Base-by-base conservation (phyloP, 345 rosid species). In the Gynandropsis gynandra region DNA sequence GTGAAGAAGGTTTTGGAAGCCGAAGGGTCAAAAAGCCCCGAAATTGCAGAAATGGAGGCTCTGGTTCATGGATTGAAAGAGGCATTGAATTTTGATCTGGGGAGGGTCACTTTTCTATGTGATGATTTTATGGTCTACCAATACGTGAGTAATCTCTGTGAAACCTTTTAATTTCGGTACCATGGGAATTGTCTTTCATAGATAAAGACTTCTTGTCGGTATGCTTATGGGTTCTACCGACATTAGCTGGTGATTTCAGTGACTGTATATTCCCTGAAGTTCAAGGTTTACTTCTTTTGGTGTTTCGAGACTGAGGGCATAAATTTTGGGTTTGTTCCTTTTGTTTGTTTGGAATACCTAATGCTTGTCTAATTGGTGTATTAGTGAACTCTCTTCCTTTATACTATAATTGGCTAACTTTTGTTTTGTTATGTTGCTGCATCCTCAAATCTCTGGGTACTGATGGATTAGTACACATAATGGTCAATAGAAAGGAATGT, bases 1-100 rank as follows among this genome's bases (percentile, higher is more conserved):
- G 33, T 76, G 34, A 49, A 42, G 5, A 79, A 74, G 31, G 60
- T 52, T 43, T 40, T 75, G 59, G 60, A 46, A 12, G 69, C 52
- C 0, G 70, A 51, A 8, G 59, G 65, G 36, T 49, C 52, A 34
- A 65, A 60, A 65, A 70, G 68, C 52, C 37, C 49, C 10, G 57
- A 54, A 12, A 69, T 62, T 33, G 80, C 78, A 0, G 88, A 69
- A 44, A 10, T 72, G 13, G 68, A 73, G 37, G 87, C 83, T 9
- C 50, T 87, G 61, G 49, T 83, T 58, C 81, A 73, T 64, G 96
- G 85, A 16, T 72, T 88, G 9, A 70, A 68, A 35, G 80, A 74
- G n/a, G 92, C 85, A 15, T 59, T 74, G 37, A 37, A 48, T 52
- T 67, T 83, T 78, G 80, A 76, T 56, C 74, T 87, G 69, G 74